These are phyloP conservation scores for Brettanomyces naardenensis DNA, from an alignment of 805 yeast genomes.

Conservation along the genomic window DNA sequence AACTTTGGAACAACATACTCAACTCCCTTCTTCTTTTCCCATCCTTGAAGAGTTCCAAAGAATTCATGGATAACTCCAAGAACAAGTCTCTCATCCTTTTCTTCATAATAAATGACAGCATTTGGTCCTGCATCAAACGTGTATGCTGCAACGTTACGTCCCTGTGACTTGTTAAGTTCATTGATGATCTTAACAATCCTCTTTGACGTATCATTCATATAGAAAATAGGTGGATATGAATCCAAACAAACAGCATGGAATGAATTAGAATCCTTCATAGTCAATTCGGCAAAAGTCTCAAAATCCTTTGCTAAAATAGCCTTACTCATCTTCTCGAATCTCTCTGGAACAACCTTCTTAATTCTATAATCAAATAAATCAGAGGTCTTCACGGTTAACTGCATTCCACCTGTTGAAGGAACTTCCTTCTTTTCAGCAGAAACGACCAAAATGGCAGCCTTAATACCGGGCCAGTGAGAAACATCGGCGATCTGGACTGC, in stretches of 20 bases:
- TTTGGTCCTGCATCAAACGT: slow-evolving; percentile 99
- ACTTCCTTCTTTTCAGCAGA: slow-evolving; percentile 92
- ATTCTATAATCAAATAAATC: slow-evolving; percentile 79
- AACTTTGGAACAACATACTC: slow-evolving; percentile 11
- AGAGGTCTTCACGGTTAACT: slow-evolving; percentile 82
- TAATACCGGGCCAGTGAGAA: slow-evolving; percentile 87
- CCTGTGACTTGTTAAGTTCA: slow-evolving; percentile 59
- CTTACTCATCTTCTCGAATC: slow-evolving; percentile 76
- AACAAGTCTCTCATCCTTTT: slow-evolving; percentile 63
- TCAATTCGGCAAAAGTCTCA: slow-evolving; percentile 72
- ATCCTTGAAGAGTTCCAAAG: slow-evolving; percentile 58
- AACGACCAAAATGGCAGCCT: slow-evolving; percentile 87
- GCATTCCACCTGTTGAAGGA: slow-evolving; percentile 95
- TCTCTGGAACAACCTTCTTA: slow-evolving; percentile 72
- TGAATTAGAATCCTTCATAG: slow-evolving; percentile 94
- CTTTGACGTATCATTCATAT: slow-evolving; percentile 85
- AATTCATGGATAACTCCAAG: slow-evolving; percentile 60
- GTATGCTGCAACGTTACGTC: slow-evolving; percentile 79
- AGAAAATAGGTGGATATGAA: slow-evolving; percentile 91
- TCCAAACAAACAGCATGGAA: slow-evolving; percentile 91
- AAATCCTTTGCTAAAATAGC: slow-evolving; percentile 74
- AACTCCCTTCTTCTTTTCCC: slow-evolving; percentile 36
- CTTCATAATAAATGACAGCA: slow-evolving; percentile 87
- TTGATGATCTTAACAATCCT: slow-evolving; percentile 74
- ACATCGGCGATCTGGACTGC: slow-evolving; percentile 88